Evolutionary conservation across 495 filamentous ascomycete genomes (phyloP).

Genomic region (Aspergillus cristatus): DNA sequence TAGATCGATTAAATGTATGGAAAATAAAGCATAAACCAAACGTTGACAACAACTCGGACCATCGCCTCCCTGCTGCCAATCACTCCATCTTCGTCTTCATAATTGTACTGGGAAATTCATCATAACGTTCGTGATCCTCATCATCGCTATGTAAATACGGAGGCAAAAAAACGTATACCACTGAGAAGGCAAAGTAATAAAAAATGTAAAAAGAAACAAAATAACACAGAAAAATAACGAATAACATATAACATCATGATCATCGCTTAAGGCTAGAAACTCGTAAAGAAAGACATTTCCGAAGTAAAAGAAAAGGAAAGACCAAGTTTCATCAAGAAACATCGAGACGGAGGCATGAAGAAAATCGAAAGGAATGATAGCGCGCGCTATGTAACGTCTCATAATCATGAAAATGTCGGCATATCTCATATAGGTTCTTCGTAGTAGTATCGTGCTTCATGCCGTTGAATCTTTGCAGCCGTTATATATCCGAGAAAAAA

Average conservation of each 20-base stretch:
- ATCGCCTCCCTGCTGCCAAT: too few species aligned
- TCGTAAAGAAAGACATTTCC: conserved; percentile 14
- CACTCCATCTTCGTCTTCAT: too few species aligned
- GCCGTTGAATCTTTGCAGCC: too few species aligned
- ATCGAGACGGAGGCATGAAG: conserved; percentile 4
- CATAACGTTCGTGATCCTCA: conserved; percentile 42
- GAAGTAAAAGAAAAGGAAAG: conserved; percentile 9
- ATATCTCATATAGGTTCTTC: conserved; percentile 17
- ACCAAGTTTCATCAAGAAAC: conserved; percentile 8
- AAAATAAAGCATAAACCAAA: too few species aligned
- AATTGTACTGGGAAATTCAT: too few species aligned
- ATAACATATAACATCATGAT: conserved; percentile 16
- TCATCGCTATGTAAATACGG: conserved; percentile 36
- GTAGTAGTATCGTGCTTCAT: conserved; percentile 10
- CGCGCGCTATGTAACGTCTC: conserved; percentile 16
- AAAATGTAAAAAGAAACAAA: conserved; percentile 7
- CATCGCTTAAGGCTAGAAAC: conserved; percentile 14
- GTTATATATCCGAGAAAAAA: conserved; percentile 2
- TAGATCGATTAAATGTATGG: too few species aligned
- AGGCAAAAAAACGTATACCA: conserved; percentile 37
- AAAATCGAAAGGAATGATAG: conserved; percentile 7
- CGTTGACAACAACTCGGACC: too few species aligned
- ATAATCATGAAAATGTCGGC: conserved; percentile 19
- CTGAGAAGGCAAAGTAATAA: conserved; percentile 15
- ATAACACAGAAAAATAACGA: conserved; percentile 17